Percentiles rank a stretch among this genome's conserved stretches.
Conservation (phyloP, 129 eudicot genomes). For the Pulicaria dysenterica region DNA sequence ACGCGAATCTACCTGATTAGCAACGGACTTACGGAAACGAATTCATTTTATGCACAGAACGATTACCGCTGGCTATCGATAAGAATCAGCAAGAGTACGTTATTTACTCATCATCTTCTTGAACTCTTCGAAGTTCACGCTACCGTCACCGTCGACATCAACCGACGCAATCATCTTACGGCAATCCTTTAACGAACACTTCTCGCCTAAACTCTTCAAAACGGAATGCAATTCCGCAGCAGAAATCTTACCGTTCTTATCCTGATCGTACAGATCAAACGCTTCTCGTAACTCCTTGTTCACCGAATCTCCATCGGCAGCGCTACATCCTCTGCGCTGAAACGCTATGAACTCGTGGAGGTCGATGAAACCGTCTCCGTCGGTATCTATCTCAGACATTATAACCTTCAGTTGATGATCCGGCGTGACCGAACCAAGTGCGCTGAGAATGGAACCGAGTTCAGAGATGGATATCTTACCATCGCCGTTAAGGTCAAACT, state of each 20-base stretch:
- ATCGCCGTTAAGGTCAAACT: constrained; percentile 81
- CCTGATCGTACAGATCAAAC: constrained; percentile 75
- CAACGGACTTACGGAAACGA: neutral
- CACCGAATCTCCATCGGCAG: constrained; percentile 38
- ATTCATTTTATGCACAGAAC: constrained; percentile 16
- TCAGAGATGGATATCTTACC: constrained; percentile 70
- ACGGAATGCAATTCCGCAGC: constrained; percentile 74
- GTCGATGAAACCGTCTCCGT: constrained; percentile 85
- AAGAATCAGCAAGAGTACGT: neutral
- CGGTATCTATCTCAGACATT: constrained; percentile 76
- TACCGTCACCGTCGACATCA: constrained; percentile 84
- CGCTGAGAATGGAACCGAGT: constrained; percentile 56
- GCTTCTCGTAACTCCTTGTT: constrained; percentile 80
- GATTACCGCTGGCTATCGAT: neutral
- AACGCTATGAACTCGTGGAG: constrained; percentile 51
- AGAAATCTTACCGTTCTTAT: constrained; percentile 78
- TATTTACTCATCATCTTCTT: constrained; percentile 86
- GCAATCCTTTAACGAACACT: constrained; percentile 81
- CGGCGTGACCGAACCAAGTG: constrained; percentile 62
- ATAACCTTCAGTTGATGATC: constrained; percentile 53
- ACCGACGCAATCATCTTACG: constrained; percentile 69
- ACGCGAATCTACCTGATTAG: constrained; percentile 21
- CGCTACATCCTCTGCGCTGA: constrained; percentile 39
- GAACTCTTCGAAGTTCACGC: constrained; percentile 86
- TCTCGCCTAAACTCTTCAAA: constrained; percentile 71